phyloP scores from a whole-genome alignment of 164 flowering plant species.

The Houttuynia cordata region DNA sequence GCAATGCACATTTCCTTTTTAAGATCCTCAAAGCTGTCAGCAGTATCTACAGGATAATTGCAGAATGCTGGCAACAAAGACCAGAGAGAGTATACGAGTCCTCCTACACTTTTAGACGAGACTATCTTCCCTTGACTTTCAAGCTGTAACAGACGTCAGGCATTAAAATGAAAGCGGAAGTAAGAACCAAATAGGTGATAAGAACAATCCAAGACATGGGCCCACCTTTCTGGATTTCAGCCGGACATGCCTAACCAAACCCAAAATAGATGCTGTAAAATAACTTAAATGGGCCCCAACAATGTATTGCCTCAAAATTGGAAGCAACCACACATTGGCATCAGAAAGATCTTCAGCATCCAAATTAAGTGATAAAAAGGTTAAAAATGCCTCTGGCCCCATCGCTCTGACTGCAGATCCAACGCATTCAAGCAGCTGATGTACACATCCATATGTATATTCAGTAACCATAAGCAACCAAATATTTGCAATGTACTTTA shows the following conservation, averaged over 20 bases:
- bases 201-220: background rate
- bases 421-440: slow-evolving; percentile 80
- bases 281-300: slow-evolving; percentile 71
- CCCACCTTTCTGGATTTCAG: slow-evolving; percentile 56
- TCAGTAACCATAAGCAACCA: background rate
- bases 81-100: slow-evolving; percentile 70
- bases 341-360: slow-evolving; percentile 52
- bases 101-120: slow-evolving; percentile 62
- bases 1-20: slow-evolving; percentile 29
- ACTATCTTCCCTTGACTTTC: slow-evolving; percentile 49
- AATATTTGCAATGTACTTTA: too few species aligned
- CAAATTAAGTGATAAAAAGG: slow-evolving; percentile 66
- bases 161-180: background rate
- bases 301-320: slow-evolving; percentile 72
- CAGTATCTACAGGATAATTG: slow-evolving; percentile 83
- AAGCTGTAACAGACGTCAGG: slow-evolving; percentile 36
- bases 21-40: slow-evolving; percentile 59
- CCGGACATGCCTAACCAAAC: slow-evolving; percentile 29
- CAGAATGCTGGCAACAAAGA: slow-evolving; percentile 92
- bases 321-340: slow-evolving; percentile 78
- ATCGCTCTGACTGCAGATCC: slow-evolving; percentile 86
- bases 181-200: background rate
- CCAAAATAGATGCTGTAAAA: slow-evolving; percentile 47
- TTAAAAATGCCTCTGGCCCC: slow-evolving; percentile 71
- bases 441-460: background rate